Base-by-base conservation (phyloP, 2,329 filamentous ascomycete species). In the Colletotrichum gigasporum region DNA sequence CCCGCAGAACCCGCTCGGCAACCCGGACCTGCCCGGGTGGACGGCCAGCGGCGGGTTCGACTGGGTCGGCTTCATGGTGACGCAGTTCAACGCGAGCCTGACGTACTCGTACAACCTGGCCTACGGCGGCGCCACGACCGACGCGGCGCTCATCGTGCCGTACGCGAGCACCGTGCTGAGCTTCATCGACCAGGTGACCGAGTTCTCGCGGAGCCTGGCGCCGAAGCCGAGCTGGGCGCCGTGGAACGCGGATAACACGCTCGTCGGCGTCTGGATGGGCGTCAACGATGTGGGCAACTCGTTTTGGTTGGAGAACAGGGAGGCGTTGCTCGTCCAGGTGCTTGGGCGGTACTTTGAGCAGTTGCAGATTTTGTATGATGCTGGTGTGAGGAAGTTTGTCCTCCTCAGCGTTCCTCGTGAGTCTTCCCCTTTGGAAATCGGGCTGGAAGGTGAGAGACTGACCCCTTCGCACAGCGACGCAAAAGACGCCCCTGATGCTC, bases 1-100 rank as follows among this genome's bases (percentile, higher is more conserved):
- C n/a, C 64, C 77, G 4, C 73, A 75, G 5, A 87, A 88, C 69
- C 86, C 87, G 0, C 77, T 90, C 66, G 88, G 88, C 9, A 90
- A 90, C 74, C 87, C 88, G 1, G 48, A 76, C 2, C 83, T 83
- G 44, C 83, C 82, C 0, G 80, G 83, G n/a, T 81, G 74, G 65
- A 84, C 83, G 8, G 77, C 80, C 18, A 73, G 75, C 20, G 80
- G 80, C 39, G 83, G 83, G 3, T 68, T 78, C 42, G 84, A 85
- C 72, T 85, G 81, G 81, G 75, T 83, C 14, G 82, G 78, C 53
- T 79, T 80, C 62, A 71, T 84, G 14, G 76, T 78, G 1, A 77
- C 76, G 4, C 69, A 76, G 50, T 76, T 79, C 71, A 83, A 84
- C 69, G 67, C 71, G 0, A 79, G 79, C 0, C 70, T 75, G 0